Base-by-base conservation (phyloP, 1,139 yeast species). In the Hemisphaericaspora xylofermentans region DNA sequence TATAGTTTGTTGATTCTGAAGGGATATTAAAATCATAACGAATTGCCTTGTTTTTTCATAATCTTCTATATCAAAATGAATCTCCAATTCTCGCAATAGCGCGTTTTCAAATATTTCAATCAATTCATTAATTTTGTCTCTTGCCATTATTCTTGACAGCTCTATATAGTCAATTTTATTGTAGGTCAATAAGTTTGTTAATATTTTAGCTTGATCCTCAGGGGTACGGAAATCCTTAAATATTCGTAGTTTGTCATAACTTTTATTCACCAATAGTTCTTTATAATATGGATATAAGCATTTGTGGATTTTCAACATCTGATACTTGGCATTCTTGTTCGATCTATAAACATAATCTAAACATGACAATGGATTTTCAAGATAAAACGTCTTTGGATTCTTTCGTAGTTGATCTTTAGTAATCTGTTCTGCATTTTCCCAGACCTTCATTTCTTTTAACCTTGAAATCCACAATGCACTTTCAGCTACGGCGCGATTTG, bases 51-150 rank as follows among this genome's bases (percentile, higher is more conserved):
- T 62, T 21, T 61, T 54, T 10, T 54, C 56, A 49, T 63, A 75
- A 40, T 85, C 82, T 40, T 73, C 68, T 2, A 70, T 60, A 39
- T 77, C 82, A 50, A 78, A 77, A 49, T 74, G 79, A 29, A 72
- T 64, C 43, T 85, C 94, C 49, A 89, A 71, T 51, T 88, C 96
- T 36, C 81, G 65, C 26, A 87, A 58, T 7, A 86, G 73, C 0
- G 94, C 88, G 54, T 77, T 84, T 40, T 85, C 85, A 56, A 88
- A 87, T 29, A 86, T 69, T 53, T 85, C 94, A 36, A 81, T 63
- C n/a, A 83, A 68, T 1, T 84, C 70, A 29, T 71, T 71, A 38
- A 84, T 62, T 48, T 78, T 74, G 38, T 74, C 78, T 26, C 69
- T 55, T 18, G 70, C 70, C 6, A 62, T 56, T 18, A 59, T 55